phyloP scores from a whole-genome alignment of 2,329 filamentous ascomycete species.

The Colletotrichum scovillei region DNA sequence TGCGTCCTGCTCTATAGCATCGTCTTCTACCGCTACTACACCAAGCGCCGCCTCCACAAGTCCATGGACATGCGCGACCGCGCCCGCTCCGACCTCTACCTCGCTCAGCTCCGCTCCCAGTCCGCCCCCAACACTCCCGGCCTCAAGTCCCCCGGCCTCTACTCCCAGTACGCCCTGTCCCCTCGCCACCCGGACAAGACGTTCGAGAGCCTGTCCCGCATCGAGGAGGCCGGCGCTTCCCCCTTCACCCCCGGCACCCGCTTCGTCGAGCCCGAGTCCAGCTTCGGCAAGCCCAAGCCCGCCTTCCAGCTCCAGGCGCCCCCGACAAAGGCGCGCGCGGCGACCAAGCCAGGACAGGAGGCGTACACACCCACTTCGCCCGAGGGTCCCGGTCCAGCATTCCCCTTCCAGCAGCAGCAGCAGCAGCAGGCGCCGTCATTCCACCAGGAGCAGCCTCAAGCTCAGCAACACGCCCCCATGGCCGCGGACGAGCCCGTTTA shows the following conservation, averaged over 20 bases:
- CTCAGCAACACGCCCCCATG: constrained; percentile 72
- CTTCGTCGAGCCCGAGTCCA: constrained; percentile 71
- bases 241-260: constrained; percentile 66
- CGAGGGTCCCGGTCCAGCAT: constrained; percentile 49
- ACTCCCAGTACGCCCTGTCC: constrained; percentile 53
- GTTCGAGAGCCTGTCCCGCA: constrained; percentile 63
- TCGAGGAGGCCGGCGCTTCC: constrained; percentile 46
- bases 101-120: constrained; percentile 84
- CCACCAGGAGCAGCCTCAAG: constrained; percentile 53
- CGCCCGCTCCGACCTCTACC: constrained; percentile 93
- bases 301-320: constrained; percentile 91
- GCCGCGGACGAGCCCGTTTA: constrained; percentile 87
- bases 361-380: constrained; percentile 68
- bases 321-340: constrained; percentile 79
- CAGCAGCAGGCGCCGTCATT: constrained; percentile 58
- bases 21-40: constrained; percentile 98
- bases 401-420: constrained; percentile 52
- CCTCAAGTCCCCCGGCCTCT: constrained; percentile 73
- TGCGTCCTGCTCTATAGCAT: constrained; percentile 93
- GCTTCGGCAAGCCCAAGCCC: constrained; percentile 61
- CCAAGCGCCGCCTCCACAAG: constrained; percentile 94
- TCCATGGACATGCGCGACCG: constrained; percentile 96
- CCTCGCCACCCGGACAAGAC: constrained; percentile 55
- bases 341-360: constrained; percentile 74
- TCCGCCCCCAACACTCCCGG: constrained; percentile 96